Evolutionary conservation across 768 basidiomycete species (phyloP).

Genomic region (Termitomyces eurrhizus): DNA sequence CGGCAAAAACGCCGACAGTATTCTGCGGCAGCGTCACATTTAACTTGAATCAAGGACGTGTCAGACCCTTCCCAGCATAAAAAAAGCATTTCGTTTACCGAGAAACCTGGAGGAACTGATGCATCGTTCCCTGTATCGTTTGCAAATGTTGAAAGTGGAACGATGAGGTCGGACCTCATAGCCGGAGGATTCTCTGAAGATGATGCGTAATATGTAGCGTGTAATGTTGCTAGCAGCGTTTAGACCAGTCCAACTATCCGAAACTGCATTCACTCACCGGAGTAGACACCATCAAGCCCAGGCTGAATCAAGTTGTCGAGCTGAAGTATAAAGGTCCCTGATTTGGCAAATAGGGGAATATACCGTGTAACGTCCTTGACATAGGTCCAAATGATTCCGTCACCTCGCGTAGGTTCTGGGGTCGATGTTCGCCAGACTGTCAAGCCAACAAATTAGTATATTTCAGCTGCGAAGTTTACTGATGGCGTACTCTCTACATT

Average conservation of each 20-base stretch:
- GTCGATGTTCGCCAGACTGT: slow-evolving; percentile 79
- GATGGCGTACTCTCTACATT: slow-evolving; percentile 64
- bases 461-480: background rate
- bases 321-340: slow-evolving; percentile 69
- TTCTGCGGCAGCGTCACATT: slow-evolving; percentile 70
- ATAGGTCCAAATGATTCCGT: slow-evolving; percentile 78
- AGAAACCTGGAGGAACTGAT: slow-evolving; percentile 70
- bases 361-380: slow-evolving; percentile 74
- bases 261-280: slow-evolving; percentile 36
- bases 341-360: slow-evolving; percentile 61
- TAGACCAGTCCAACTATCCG: background rate
- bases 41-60: slow-evolving; percentile 32
- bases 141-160: slow-evolving; percentile 63
- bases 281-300: slow-evolving; percentile 62
- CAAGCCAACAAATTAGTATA: background rate
- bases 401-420: slow-evolving; percentile 60
- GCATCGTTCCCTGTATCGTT: slow-evolving; percentile 63
- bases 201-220: slow-evolving; percentile 69
- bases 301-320: slow-evolving; percentile 64
- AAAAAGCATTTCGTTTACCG: slow-evolving; percentile 34
- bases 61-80: background rate
- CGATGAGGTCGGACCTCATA: slow-evolving; percentile 54
- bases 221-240: slow-evolving; percentile 47
- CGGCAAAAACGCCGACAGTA: slow-evolving; percentile 61
- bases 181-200: slow-evolving; percentile 52